phyloP scores from a whole-genome alignment of 352 stramenopile species.

The Peronospora destructor region DNA sequence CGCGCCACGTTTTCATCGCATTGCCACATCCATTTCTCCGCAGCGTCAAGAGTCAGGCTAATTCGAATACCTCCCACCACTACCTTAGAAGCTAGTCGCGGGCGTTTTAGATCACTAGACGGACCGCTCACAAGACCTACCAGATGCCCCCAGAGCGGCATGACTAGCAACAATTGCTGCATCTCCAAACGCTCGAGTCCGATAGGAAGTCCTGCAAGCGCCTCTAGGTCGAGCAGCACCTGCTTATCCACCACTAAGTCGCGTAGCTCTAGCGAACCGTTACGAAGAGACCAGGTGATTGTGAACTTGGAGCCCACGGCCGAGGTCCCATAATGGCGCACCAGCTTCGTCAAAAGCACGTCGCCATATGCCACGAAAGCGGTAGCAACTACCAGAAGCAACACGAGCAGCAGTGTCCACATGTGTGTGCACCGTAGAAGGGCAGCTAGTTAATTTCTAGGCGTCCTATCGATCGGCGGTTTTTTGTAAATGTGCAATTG shows the following conservation, averaged over 20 bases:
- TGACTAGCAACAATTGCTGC: conserved; percentile 40
- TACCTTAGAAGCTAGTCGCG: conserved; percentile 40
- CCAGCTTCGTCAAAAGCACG: conserved; percentile 45
- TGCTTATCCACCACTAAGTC: conserved; percentile 41
- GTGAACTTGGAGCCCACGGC: conserved; percentile 51
- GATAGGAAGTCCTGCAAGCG: conserved; percentile 50
- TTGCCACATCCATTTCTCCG: conserved; percentile 75
- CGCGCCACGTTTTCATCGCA: conserved; percentile 56
- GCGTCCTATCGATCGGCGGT: neutral
- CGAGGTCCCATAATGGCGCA: conserved; percentile 36
- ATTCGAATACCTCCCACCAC: conserved; percentile 50
- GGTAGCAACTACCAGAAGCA: conserved; percentile 26
- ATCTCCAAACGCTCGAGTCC: conserved; percentile 59
- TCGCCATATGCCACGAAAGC: conserved; percentile 49
- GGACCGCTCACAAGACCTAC: conserved; percentile 14
- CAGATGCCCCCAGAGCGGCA: conserved; percentile 44
- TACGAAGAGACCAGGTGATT: conserved; percentile 55
- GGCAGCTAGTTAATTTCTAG: neutral
- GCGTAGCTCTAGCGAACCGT: conserved; percentile 54
- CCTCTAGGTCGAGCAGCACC: conserved; percentile 48
- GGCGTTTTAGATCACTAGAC: conserved; percentile 5
- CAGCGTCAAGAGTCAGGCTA: conserved; percentile 46
- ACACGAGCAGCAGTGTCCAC: conserved; percentile 33
- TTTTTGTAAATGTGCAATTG: neutral
- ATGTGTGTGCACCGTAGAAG: conserved; percentile 14